A percentile compares a stretch with the other conserved stretches of the same genome.
These are phyloP conservation scores for Takashimella tepidaria DNA, from an alignment of 1,284 basidiomycete species.

Conservation along the genomic window DNA sequence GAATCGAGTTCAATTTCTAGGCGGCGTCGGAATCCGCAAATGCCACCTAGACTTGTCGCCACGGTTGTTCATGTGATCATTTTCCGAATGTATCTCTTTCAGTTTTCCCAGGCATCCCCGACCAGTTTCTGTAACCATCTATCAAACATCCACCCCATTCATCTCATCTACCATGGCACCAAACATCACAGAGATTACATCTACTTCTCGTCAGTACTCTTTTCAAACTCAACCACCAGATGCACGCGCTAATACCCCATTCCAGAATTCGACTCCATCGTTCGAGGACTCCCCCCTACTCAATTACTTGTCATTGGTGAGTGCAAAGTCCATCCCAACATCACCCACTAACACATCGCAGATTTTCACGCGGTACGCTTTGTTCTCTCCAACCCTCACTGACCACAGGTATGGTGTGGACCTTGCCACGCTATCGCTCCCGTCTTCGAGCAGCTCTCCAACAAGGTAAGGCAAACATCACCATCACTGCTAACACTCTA, in stretches of 20 bases:
- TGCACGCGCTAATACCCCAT: conserved; percentile 1
- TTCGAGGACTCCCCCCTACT: conserved; percentile 22
- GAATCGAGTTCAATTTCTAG: too few species aligned
- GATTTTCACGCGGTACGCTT: conserved; percentile 42
- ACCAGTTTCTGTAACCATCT: too few species aligned
- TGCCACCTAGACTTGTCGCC: too few species aligned
- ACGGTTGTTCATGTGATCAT: not conserved
- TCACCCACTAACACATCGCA: conserved; percentile 2
- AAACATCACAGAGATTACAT: conserved; percentile 25
- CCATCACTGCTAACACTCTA: conserved; percentile 5
- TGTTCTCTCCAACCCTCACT: not conserved
- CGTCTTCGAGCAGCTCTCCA: conserved; percentile 35
- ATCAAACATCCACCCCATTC: too few species aligned
- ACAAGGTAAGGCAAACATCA: conserved; percentile 18
- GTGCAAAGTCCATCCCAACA: not conserved
- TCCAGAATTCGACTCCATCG: conserved; percentile 39
- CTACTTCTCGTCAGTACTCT: conserved; percentile 20
- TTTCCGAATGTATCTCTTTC: too few species aligned
- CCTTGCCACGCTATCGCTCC: conserved; percentile 48
- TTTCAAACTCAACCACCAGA: too few species aligned
- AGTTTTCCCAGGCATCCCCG: too few species aligned
- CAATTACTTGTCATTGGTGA: conserved; percentile 38
- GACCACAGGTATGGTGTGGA: conserved; percentile 34
- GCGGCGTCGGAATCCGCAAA: too few species aligned
- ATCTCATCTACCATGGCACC: conserved; percentile 15